These are phyloP conservation scores for Diplodia mutila DNA, from an alignment of 2,329 filamentous ascomycete species.

Conservation along the genomic window DNA sequence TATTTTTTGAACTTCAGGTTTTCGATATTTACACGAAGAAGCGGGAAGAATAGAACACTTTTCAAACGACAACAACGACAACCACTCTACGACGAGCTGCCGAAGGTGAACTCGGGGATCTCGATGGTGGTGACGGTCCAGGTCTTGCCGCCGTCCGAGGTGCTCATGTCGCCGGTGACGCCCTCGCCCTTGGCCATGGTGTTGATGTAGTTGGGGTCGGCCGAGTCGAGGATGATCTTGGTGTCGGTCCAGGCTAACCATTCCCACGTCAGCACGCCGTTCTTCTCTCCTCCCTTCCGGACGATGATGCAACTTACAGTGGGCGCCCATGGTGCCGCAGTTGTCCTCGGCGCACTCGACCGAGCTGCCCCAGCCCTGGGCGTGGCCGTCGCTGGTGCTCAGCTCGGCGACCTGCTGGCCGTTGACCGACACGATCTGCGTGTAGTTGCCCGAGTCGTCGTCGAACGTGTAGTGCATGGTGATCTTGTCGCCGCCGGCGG, in stretches of 20 bases:
- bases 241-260: constrained; percentile 44
- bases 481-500: constrained; percentile 38
- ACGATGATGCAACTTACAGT: constrained; percentile 37
- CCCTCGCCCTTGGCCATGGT: constrained; percentile 45
- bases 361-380: constrained; percentile 50
- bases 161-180: constrained; percentile 48
- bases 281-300: too few species aligned
- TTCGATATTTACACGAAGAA: background rate
- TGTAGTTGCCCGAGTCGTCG: constrained; percentile 46
- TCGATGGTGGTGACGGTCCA: constrained; percentile 49
- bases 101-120: constrained; percentile 36
- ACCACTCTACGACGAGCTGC: constrained; percentile 4
- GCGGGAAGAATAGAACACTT: background rate
- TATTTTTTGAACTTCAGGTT: background rate
- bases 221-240: constrained; percentile 40
- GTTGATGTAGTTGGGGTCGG: constrained; percentile 46
- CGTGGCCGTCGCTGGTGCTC: constrained; percentile 50
- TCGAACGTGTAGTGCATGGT: constrained; percentile 52
- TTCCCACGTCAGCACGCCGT: background rate
- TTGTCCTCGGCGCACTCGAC: constrained; percentile 47
- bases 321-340: constrained; percentile 48
- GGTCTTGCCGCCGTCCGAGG: constrained; percentile 48
- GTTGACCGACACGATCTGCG: constrained; percentile 46
- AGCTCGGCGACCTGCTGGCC: constrained; percentile 47
- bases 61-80: background rate